These are phyloP conservation scores for Neovahlkampfia damariscottae DNA, from an alignment of 78 protist genomes.

Conservation along the genomic window DNA sequence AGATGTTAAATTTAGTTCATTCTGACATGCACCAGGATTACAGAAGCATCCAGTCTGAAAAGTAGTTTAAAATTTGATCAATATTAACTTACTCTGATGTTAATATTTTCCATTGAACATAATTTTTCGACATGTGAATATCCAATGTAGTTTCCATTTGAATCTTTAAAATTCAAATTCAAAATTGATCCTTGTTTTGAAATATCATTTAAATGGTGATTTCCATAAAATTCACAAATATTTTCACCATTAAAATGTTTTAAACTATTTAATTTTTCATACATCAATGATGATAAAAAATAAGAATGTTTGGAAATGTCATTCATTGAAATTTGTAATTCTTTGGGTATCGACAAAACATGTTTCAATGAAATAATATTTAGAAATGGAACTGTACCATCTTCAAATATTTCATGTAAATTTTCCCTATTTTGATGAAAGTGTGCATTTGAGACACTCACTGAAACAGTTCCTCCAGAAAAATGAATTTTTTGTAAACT, in stretches of 20 bases:
- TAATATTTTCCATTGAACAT: conserved; percentile 33
- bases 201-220: background rate
- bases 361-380: background rate
- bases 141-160: conserved; percentile 40
- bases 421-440: background rate
- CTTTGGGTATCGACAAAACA: too few species aligned
- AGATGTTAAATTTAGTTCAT: conserved; percentile 18
- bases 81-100: too few species aligned
- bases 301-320: too few species aligned
- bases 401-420: background rate
- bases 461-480: conserved; percentile 72
- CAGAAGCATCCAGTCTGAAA: conserved; percentile 66
- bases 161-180: conserved; percentile 37
- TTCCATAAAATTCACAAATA: background rate
- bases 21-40: conserved; percentile 82
- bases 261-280: background rate
- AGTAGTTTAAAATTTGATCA: too few species aligned
- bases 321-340: too few species aligned
- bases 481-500: conserved; percentile 28
- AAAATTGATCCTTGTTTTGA: conserved; percentile 36
- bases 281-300: too few species aligned
- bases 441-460: conserved; percentile 19
- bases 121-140: conserved; percentile 34
- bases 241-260: background rate
- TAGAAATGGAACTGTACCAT: conserved; percentile 33